Evolutionary conservation across 139 green algal species (phyloP).

Genomic region (Astrephomene gubernaculifera): DNA sequence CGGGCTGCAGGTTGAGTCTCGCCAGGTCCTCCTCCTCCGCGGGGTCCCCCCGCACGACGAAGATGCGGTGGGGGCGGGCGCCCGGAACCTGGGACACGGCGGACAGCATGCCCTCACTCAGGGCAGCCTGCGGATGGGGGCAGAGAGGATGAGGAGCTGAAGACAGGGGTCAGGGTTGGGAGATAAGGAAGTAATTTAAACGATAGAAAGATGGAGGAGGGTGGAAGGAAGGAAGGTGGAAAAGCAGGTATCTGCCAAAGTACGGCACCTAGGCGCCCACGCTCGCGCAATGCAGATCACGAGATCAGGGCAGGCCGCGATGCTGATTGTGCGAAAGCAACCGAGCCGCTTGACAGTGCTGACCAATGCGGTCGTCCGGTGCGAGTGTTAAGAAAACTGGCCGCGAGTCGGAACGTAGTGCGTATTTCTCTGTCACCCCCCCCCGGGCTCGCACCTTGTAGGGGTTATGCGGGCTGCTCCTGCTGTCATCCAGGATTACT

Average conservation of each 20-base stretch:
- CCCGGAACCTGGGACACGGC: background rate
- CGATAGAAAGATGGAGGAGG: background rate
- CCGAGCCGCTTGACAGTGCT: background rate
- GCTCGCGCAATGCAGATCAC: background rate
- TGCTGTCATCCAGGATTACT: constrained; percentile 41
- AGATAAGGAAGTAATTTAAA: background rate
- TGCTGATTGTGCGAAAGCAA: background rate
- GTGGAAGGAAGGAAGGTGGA: no score
- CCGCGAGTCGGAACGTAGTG: no score
- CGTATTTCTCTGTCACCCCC: background rate
- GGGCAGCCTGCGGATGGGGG: background rate
- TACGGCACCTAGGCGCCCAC: background rate
- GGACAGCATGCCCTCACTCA: background rate
- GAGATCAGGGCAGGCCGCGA: background rate
- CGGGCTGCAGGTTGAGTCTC: constrained; percentile 17
- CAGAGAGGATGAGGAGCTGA: no score
- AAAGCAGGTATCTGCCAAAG: no score
- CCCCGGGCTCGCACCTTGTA: background rate
- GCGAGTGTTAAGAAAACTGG: background rate
- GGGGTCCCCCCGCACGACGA: constrained; percentile 14
- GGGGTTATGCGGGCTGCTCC: background rate
- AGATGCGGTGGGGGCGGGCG: background rate
- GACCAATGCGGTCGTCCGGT: background rate
- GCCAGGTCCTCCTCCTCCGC: background rate
- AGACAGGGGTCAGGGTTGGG: no score